Evolutionary conservation across 352 stramenopile genomes (phyloP).

Genomic region (Phytophthora pisi): DNA sequence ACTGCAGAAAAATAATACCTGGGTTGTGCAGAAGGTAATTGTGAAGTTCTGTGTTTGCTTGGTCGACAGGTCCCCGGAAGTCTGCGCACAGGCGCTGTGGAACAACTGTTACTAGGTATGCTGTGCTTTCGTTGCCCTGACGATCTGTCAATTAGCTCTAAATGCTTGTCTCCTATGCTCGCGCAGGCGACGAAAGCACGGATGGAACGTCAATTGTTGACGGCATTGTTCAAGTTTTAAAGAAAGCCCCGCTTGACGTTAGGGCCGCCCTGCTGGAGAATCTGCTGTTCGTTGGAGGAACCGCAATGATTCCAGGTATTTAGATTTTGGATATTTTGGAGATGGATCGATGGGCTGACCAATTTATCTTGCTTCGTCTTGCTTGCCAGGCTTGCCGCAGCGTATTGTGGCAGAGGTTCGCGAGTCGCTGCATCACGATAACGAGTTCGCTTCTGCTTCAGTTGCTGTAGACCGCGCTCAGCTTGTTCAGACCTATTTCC

Average conservation of each 20-base stretch:
- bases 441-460: constrained; percentile 43
- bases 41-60: not conserved
- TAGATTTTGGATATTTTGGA: not conserved
- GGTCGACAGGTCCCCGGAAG: constrained; percentile 43
- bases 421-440: constrained; percentile 40
- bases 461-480: constrained; percentile 39
- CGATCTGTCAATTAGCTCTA: not conserved
- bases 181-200: constrained; percentile 36
- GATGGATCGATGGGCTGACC: not conserved
- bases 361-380: not conserved
- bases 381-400: constrained; percentile 51
- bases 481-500: constrained; percentile 64
- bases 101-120: constrained; percentile 57
- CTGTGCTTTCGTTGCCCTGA: not conserved
- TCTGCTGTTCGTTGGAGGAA: constrained; percentile 75
- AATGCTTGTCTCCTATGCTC: not conserved
- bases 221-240: constrained; percentile 56
- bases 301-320: constrained; percentile 78
- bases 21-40: not conserved
- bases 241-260: constrained; percentile 70
- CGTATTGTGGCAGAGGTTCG: constrained; percentile 58
- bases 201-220: constrained; percentile 61
- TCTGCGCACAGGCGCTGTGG: constrained; percentile 46
- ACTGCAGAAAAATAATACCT: not conserved
- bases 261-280: constrained; percentile 71